Conservation (phyloP, 2,329 filamentous ascomycete genomes). For the Nothophaeocryptopus gaeumannii region DNA sequence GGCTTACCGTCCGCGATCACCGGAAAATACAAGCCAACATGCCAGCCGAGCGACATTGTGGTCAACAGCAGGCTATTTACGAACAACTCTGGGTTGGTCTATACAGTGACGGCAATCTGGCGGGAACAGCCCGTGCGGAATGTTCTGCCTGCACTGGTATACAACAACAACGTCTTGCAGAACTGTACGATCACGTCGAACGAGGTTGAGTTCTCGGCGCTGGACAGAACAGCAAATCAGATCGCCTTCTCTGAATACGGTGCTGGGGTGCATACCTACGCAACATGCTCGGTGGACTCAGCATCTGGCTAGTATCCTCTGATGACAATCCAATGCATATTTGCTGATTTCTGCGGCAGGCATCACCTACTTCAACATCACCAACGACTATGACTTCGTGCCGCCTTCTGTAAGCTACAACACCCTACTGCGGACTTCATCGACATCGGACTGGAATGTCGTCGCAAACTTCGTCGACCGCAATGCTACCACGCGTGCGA, state of each 20-base stretch:
- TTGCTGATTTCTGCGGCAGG: too few relatives aligned
- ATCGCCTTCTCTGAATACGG: slow-evolving; percentile 9
- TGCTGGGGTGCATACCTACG: slow-evolving; percentile 14
- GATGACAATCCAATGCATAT: too few relatives aligned
- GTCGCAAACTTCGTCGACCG: neutral
- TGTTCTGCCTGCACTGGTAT: slow-evolving; percentile 13
- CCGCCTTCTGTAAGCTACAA: too few relatives aligned
- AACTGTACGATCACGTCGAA: slow-evolving; percentile 15
- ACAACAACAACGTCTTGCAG: slow-evolving; percentile 18
- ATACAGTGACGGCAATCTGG: slow-evolving; percentile 4
- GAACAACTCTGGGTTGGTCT: slow-evolving; percentile 19
- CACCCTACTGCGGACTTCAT: too few relatives aligned
- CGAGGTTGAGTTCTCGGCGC: slow-evolving; percentile 11
- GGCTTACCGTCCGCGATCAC: slow-evolving; percentile 16
- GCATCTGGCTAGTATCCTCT: neutral
- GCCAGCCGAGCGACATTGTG: slow-evolving; percentile 11
- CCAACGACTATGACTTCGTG: neutral
- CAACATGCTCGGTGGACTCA: neutral
- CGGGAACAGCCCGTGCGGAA: neutral
- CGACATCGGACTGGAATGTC: too few relatives aligned
- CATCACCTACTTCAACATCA: neutral
- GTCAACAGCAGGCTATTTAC: slow-evolving; percentile 17
- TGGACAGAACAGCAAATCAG: slow-evolving; percentile 11
- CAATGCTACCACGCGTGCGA: slow-evolving; percentile 5
- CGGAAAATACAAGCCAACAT: slow-evolving; percentile 13